Percentiles rank a stretch among this genome's conserved stretches.
These are phyloP conservation scores for Thelonectria blattea DNA, from an alignment of 2,329 filamentous ascomycete genomes.

Conservation along the genomic window DNA sequence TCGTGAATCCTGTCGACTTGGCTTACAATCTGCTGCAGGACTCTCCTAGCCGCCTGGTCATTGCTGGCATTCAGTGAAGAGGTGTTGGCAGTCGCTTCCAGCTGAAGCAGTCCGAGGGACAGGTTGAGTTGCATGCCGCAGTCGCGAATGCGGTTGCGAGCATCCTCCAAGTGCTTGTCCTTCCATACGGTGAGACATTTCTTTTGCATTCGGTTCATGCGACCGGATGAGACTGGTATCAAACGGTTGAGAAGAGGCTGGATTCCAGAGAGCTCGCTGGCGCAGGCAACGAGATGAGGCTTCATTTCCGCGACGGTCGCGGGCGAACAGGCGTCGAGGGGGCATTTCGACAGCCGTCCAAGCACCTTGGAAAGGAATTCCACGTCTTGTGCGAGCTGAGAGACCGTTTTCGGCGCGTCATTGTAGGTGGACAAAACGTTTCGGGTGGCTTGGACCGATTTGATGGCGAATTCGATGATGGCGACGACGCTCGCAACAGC, in stretches of 20 bases:
- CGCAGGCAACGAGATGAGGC: not conserved
- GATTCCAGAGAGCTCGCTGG: not conserved
- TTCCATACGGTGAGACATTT: not conserved
- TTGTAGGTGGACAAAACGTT: not conserved
- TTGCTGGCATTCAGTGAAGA: slow-evolving; percentile 17
- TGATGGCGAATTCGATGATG: not conserved
- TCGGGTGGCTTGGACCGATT: not conserved
- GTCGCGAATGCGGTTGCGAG: slow-evolving; percentile 19
- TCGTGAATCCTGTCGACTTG: slow-evolving; percentile 16
- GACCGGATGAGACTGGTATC: too few relatives aligned
- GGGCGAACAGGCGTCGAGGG: not conserved
- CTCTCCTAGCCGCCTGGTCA: slow-evolving; percentile 5
- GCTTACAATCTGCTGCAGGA: slow-evolving; percentile 17
- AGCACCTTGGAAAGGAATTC: not conserved
- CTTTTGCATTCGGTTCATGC: too few relatives aligned
- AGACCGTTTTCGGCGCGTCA: not conserved
- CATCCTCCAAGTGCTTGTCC: slow-evolving; percentile 20
- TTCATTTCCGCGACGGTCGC: not conserved
- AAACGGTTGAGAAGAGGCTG: not conserved
- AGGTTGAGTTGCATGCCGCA: slow-evolving; percentile 19
- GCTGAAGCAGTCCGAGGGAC: slow-evolving; percentile 24
- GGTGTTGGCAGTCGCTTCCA: slow-evolving; percentile 13
- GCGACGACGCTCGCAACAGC: not conserved
- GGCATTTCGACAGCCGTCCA: not conserved
- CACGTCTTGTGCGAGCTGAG: not conserved